Conservation (phyloP, 352 stramenopile species). For the Globisporangium yorkense region DNA sequence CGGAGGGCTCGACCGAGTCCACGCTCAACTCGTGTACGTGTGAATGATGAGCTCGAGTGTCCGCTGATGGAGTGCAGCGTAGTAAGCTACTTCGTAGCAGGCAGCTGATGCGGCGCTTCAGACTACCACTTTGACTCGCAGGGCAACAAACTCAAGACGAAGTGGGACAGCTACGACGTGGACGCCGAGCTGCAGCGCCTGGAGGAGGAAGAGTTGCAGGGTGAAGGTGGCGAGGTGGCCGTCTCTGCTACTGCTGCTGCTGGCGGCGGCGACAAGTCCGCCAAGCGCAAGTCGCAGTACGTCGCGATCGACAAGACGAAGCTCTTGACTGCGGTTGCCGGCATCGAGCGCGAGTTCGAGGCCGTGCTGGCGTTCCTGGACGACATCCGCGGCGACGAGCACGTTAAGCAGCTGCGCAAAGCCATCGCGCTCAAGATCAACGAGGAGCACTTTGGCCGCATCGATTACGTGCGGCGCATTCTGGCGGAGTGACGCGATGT, state of each 20-base stretch:
- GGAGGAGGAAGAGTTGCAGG: conserved; percentile 28
- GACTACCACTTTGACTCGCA: conserved; percentile 85
- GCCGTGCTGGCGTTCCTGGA: conserved; percentile 74
- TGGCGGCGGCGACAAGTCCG: neutral
- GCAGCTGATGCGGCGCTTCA: conserved; percentile 9
- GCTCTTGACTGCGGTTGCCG: conserved; percentile 29
- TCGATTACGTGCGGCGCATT: conserved; percentile 49
- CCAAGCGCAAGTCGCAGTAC: conserved; percentile 1
- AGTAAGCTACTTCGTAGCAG: neutral
- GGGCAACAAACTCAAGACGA: conserved; percentile 84
- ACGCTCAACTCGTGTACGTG: conserved; percentile 62
- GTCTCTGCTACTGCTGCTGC: neutral
- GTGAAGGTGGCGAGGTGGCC: neutral
- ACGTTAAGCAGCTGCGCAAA: conserved; percentile 69
- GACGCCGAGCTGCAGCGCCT: conserved; percentile 69
- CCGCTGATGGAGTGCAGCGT: neutral
- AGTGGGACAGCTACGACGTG: conserved; percentile 80
- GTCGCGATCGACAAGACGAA: conserved; percentile 31
- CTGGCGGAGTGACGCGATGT: conserved; percentile 1
- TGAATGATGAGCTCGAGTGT: neutral
- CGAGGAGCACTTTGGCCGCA: conserved; percentile 55
- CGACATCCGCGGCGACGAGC: conserved; percentile 54
- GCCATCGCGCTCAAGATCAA: conserved; percentile 57
- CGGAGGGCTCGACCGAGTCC: conserved; percentile 12
- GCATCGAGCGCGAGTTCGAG: conserved; percentile 76